Evolutionary conservation across 2,329 filamentous ascomycete species (phyloP).

Genomic region (Thelonectria discophora): DNA sequence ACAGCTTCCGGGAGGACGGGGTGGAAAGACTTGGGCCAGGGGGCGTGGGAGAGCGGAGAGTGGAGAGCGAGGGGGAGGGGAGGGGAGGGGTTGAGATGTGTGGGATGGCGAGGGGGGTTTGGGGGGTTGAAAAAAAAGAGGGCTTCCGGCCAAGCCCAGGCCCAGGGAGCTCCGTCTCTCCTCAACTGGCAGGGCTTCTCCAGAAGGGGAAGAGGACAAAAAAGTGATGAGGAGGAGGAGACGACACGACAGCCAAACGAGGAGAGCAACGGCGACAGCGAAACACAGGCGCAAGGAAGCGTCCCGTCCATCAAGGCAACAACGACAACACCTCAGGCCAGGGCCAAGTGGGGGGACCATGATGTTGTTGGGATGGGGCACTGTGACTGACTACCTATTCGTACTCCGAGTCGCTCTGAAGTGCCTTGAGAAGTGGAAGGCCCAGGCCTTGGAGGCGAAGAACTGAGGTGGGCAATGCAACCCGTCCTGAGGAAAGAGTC

Average conservation of each 20-base stretch:
- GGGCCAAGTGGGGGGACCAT: conserved; percentile 18
- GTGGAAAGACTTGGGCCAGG: conserved; percentile 23
- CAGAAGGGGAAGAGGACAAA: neutral
- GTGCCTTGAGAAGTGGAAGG: conserved; percentile 16
- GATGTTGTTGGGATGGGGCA: conserved; percentile 19
- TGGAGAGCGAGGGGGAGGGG: conserved; percentile 28
- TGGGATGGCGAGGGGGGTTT: conserved; percentile 21
- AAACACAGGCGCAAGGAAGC: conserved; percentile 21
- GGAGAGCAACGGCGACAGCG: conserved; percentile 19
- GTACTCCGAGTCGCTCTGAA: too few relatives aligned
- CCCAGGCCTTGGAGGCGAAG: conserved; percentile 20
- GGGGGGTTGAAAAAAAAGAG: conserved; percentile 25
- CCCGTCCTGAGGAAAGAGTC: neutral
- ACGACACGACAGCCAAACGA: neutral
- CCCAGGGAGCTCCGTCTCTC: conserved; percentile 15
- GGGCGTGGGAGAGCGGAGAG: conserved; percentile 12
- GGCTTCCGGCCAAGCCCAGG: conserved; percentile 32
- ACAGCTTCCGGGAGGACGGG: conserved; percentile 26
- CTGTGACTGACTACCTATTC: too few relatives aligned
- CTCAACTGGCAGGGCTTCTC: neutral
- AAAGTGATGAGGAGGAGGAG: conserved; percentile 12
- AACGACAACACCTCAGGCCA: neutral
- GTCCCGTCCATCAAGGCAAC: too few relatives aligned
- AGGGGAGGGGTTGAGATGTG: conserved; percentile 13
- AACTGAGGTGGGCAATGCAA: conserved; percentile 11